Evolutionary conservation across 345 rosid species (phyloP), one percentile per base, ranked within the genome.

Genomic region (Geranium rotundifolium): DNA sequence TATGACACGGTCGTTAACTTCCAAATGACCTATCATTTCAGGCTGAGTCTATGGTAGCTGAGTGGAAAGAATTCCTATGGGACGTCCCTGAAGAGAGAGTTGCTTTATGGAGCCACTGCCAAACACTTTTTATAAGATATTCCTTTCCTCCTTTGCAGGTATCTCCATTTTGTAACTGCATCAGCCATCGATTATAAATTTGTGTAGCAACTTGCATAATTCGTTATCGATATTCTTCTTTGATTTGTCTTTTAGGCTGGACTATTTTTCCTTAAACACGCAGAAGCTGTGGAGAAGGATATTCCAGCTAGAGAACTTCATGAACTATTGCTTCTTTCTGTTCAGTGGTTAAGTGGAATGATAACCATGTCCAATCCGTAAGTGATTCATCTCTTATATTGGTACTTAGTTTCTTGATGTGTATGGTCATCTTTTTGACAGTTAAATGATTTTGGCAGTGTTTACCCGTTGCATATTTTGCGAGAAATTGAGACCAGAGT

Each of bases 31-130:
- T 12, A 46, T 31, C 69, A 58, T 60, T 79, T 66, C 75, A 93
- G 99, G 99, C 96, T 63, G 99, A 93, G 79, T 86, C 97, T 66
- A 83, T 93, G 97, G 97, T 88, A 66, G 93, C 90, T 39, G 99
- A 90, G 81, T 93, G 99, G 99, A 90, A 86, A 76, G 97, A 90
- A 74, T 93, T 93, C 79, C 99, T 93, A 56, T 93, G 99, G 99
- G 99, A 93, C 83, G 97, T 93, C 71, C 92, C 92, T 49, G 99
- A 93, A 80, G 99, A 93, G 79, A 88, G 97, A 82, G 85, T 90
- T 74, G 91, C 97, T 64, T 74, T 93, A 69, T 93, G 99, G 97
- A 85, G 86, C 63, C 99, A 93, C 72, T 93, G 99, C 75, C 99
- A 93, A 80, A 84, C 85, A 3, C 77, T 93, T 67, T 90, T 93